phyloP scores from a whole-genome alignment of 495 filamentous ascomycete species.

The Penicillium atrosanguineum region DNA sequence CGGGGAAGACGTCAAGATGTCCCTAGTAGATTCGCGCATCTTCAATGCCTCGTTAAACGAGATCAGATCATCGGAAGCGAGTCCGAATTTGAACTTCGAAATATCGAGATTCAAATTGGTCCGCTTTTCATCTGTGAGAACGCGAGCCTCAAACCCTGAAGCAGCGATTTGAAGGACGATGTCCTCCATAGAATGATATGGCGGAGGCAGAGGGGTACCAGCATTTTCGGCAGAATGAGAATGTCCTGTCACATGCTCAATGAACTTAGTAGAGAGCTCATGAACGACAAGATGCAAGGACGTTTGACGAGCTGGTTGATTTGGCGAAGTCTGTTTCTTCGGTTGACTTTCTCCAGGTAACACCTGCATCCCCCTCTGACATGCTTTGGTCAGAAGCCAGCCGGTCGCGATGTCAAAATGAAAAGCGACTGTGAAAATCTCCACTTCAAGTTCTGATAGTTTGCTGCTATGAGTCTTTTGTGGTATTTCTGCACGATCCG shows the following conservation, averaged over 20 bases:
- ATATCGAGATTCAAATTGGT: constrained; percentile 39
- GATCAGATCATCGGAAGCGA: constrained; percentile 68
- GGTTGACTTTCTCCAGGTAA: constrained; percentile 21
- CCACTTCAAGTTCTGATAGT: constrained; percentile 47
- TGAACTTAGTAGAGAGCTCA: constrained; percentile 59
- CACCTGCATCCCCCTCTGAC: constrained; percentile 51
- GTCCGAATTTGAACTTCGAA: constrained; percentile 70
- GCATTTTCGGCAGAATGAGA: constrained; percentile 20
- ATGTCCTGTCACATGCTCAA: constrained; percentile 58
- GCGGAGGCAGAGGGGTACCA: constrained; percentile 12
- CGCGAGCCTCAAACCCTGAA: constrained; percentile 26
- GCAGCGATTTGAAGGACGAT: constrained; percentile 32
- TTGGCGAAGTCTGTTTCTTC: constrained; percentile 12
- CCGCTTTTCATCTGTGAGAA: constrained; percentile 18
- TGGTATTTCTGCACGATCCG: constrained; percentile 5
- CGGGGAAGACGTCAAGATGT: constrained; percentile 54
- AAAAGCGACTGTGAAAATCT: constrained; percentile 52
- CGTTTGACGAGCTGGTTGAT: constrained; percentile 23
- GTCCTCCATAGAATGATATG: constrained; percentile 31
- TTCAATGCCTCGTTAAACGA: constrained; percentile 66
- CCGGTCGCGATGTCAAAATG: constrained; percentile 69
- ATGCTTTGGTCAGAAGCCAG: constrained; percentile 61
- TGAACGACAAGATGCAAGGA: constrained; percentile 52
- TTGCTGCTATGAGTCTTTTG: background rate
- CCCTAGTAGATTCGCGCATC: constrained; percentile 69